Evolutionary conservation across 208 protist genomes (phyloP).

Genomic region (Acanthamoeba healyi): DNA sequence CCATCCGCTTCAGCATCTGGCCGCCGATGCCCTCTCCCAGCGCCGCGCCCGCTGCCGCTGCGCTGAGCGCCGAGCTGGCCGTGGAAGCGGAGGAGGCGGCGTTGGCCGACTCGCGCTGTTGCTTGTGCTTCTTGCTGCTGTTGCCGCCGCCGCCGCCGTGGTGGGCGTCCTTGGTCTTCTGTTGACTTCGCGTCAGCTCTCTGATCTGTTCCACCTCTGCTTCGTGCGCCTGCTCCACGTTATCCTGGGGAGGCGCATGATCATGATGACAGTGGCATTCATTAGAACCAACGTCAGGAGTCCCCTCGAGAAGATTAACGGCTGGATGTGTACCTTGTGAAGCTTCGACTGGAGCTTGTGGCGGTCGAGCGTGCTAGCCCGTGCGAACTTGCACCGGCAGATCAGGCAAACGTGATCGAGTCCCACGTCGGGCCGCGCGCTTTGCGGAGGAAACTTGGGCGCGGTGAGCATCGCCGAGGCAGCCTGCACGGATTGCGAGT

Average conservation of each 20-base stretch:
- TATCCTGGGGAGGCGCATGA: neutral
- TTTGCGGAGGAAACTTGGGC: neutral
- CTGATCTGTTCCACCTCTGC: constrained; percentile 51
- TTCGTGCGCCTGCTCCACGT: constrained; percentile 42
- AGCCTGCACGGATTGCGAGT: neutral
- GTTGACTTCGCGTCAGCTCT: neutral
- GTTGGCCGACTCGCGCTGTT: neutral
- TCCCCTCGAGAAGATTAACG: too few relatives aligned
- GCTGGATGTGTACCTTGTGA: neutral
- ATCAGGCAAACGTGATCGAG: constrained; percentile 47
- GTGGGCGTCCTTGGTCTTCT: neutral
- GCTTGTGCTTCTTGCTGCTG: constrained; percentile 37
- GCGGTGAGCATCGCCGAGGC: neutral
- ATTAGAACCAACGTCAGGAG: too few relatives aligned
- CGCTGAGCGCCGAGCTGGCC: neutral
- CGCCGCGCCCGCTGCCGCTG: neutral
- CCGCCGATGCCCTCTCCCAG: constrained; percentile 66
- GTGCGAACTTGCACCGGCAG: constrained; percentile 35
- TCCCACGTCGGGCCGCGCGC: neutral
- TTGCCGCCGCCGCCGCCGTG: neutral
- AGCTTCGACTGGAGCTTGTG: neutral
- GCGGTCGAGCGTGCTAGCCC: neutral
- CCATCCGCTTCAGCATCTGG: constrained; percentile 75
- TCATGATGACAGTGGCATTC: neutral
- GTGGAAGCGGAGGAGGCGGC: neutral